Evolutionary conservation across 306 rosid species (phyloP).

Genomic region (Amphicarpaea edgeworthii): DNA sequence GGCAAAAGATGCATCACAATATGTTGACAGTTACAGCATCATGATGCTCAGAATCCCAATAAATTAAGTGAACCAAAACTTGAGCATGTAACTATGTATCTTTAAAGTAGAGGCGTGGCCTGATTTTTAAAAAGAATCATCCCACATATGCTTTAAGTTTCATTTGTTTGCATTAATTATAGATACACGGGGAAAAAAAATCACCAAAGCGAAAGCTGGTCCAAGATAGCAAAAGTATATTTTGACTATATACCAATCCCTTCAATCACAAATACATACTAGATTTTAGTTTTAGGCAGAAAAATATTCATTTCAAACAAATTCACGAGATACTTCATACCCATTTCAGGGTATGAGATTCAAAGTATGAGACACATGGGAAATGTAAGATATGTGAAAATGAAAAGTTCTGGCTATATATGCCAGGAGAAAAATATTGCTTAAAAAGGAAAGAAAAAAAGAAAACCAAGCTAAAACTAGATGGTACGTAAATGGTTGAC

Average conservation of each 20-base stretch:
- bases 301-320: constrained; percentile 8
- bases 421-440: constrained; percentile 7
- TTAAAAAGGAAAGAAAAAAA: neutral
- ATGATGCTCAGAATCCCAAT: constrained; percentile 18
- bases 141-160: constrained; percentile 15
- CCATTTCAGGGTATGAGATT: constrained; percentile 7
- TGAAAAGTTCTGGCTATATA: constrained; percentile 5
- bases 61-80: constrained; percentile 27
- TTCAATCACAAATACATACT: constrained; percentile 18
- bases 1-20: neutral
- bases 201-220: neutral
- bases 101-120: constrained; percentile 24
- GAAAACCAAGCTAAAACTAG: neutral
- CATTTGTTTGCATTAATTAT: constrained; percentile 30
- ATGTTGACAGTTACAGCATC: constrained; percentile 26
- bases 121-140: constrained; percentile 15
- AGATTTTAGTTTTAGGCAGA: constrained; percentile 2
- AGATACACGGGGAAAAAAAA: constrained; percentile 6
- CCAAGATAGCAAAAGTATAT: constrained; percentile 9
- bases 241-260: constrained; percentile 14
- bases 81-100: neutral
- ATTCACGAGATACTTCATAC: constrained; percentile 11
- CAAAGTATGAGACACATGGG: neutral
- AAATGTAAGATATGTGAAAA: neutral
- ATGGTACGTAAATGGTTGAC: neutral